Evolutionary conservation across 2,329 filamentous ascomycete species (phyloP), one percentile per base, ranked within the genome.

Genomic region (Ilyonectria mors-panacis): DNA sequence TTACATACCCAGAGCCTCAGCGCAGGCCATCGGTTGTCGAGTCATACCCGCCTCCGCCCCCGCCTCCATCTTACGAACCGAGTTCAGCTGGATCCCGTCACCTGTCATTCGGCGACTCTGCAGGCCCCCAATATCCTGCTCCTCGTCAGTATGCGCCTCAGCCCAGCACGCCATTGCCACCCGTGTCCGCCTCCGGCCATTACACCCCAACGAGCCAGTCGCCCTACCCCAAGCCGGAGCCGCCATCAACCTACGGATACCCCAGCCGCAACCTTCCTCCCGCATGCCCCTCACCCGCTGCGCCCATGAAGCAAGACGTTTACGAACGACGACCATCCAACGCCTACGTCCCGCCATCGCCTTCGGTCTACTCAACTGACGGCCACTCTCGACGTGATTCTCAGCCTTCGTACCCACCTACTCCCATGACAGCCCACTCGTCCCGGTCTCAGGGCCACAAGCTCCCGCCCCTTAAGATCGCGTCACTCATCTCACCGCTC

Each of bases 21-120:
- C 83, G 86, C 28, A 82, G 86, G 33, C 84, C 85, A 7, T 86
- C 86, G 19, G 82, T 76, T n/a, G 80, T 81, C 13, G 86, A 87
- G 33, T 82, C 84, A 45, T 83, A 84, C 57, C 73, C 75, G 1
- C 81, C 37, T 66, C 83, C 58, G 67, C 82, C 68, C 44, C 79
- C 83, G 21, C 74, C 78, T 1, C 81, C 82, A 57, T 68, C 72
- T 1, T 81, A 81, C 65, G 77, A 81, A 15, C 59, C 73, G n/a
- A 64, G 71, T 19, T 75, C 71, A 67, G 69, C 77, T 8, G 63
- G 70, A 12, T 45, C 75, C 48, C 75, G 79, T 3, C 81, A 82
- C 59, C 69, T 82, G 28, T 76, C 75, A 1, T 82, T 82, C 42
- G 79, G 80, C 47, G 78, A 80, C n/a, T 63, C 73, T 13, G 73